Percentiles rank a stretch among this genome's conserved stretches.
Evolutionary conservation across 1,284 basidiomycete genomes (phyloP).

Genomic region (Sparassis latifolia): DNA sequence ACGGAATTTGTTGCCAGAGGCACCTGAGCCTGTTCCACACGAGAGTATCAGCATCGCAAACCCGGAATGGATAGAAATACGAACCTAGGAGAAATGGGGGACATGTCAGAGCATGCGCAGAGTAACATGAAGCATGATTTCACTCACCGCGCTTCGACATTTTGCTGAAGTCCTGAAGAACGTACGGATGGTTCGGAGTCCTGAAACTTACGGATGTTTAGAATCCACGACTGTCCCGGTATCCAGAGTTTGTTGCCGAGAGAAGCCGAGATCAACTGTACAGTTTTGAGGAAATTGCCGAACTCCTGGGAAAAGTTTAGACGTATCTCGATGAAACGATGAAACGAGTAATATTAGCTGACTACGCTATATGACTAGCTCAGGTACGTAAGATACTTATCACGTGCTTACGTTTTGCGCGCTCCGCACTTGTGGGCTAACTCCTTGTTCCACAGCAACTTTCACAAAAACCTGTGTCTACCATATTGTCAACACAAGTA

Average conservation of each 20-base stretch:
- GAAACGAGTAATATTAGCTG: too few relatives aligned
- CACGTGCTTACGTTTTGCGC: too few relatives aligned
- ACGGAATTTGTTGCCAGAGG: constrained; percentile 93
- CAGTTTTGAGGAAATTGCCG: constrained; percentile 24
- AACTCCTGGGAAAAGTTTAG: neutral
- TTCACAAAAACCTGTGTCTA: too few relatives aligned
- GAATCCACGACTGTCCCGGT: constrained; percentile 5
- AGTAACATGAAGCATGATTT: neutral
- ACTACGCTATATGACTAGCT: too few relatives aligned
- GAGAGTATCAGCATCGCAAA: constrained; percentile 21
- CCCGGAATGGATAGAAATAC: constrained; percentile 3
- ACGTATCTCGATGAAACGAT: too few relatives aligned
- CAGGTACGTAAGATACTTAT: too few relatives aligned
- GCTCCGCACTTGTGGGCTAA: too few relatives aligned
- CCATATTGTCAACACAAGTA: too few relatives aligned
- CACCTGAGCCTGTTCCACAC: constrained; percentile 31
- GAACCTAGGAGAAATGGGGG: constrained; percentile 10
- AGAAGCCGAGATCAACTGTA: constrained; percentile 25
- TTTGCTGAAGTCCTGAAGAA: constrained; percentile 27
- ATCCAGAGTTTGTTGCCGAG: constrained; percentile 22
- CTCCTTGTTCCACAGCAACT: too few relatives aligned
- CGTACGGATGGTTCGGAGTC: constrained; percentile 7
- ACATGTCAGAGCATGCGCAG: too few relatives aligned
- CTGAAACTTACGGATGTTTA: constrained; percentile 15
- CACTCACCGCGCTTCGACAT: constrained; percentile 28